Evolutionary conservation across 257 asterid species (phyloP), one percentile per base, ranked within the genome.

Genomic region (Ocimum tenuiflorum): DNA sequence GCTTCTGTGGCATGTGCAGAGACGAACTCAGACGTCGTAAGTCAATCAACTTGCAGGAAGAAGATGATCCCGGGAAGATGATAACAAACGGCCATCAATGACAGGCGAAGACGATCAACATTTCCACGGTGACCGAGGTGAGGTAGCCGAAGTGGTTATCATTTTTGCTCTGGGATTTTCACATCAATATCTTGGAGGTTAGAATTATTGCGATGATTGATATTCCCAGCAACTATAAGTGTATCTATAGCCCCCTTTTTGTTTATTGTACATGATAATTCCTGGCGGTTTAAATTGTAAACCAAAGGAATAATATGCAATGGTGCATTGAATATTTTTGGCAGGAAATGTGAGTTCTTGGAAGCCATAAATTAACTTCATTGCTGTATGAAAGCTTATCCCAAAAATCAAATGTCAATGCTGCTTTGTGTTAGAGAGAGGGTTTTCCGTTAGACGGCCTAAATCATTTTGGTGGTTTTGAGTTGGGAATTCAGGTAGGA

Each of bases 11-110:
- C 43, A 22, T 61, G 9, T 74, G 76, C 80, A 82, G 88, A 54
- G 83, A 82, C 8, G 85, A 75, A 71, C 64, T 78, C 7, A 63
- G 60, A 62, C 77, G 60, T 33, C 67, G 66, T 49, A 67, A 63
- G 61, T 27, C 65, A 14, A 41, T 42, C 9, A 65, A 14, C 56
- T 63, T 52, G 39, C 79, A 63, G 29, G 69, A 63, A 60, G 81
- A 80, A 64, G 78, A 70, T 1, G 80, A 77, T 8, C 29, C 75
- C 1, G 66, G 63, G 60, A 43, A 58, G 58, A 39, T 69, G n/a
- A 50, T 67, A 27, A 61, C 65, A 43, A 69, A 67, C 24, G 60
- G 54, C 51, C 78, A 67, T 53, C 78, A 67, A 68, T 73, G 74
- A 70, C 76, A 46, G 54, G 23, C 58, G 35, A 15, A 36, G 6